Evolutionary conservation across 1,284 basidiomycete species (phyloP).

Genomic region (Polyporus tsugae): DNA sequence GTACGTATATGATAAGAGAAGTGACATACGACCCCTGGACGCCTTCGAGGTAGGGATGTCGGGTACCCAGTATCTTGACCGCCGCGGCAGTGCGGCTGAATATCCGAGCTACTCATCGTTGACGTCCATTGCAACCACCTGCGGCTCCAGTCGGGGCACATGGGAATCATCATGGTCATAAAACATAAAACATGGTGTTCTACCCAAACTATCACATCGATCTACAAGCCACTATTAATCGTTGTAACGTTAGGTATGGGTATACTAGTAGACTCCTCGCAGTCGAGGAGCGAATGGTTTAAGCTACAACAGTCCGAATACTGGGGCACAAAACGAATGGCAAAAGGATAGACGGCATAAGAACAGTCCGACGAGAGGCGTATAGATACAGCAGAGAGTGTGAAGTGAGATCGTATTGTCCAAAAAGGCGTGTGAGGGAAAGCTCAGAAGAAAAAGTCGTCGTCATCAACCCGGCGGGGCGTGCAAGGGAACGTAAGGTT

Average conservation of each 20-base stretch:
- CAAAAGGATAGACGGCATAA: neutral
- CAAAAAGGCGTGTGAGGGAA: neutral
- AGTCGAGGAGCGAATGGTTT: neutral
- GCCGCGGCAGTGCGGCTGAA: too few species aligned
- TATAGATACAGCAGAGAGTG: constrained; percentile 13
- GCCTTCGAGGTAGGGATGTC: neutral
- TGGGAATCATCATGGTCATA: neutral
- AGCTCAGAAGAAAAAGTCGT: constrained; percentile 21
- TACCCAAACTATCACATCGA: neutral
- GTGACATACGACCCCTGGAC: neutral
- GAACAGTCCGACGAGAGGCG: neutral
- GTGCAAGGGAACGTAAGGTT: constrained; percentile 23
- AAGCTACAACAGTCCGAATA: neutral
- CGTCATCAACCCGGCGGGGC: constrained; percentile 14
- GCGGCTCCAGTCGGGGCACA: neutral
- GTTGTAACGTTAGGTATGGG: neutral
- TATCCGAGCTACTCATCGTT: too few species aligned
- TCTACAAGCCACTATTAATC: constrained; percentile 3
- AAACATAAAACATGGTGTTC: constrained; percentile 1
- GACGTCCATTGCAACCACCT: neutral
- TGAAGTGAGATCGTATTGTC: neutral
- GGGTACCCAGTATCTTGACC: too few species aligned
- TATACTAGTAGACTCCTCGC: neutral
- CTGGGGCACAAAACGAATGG: neutral
- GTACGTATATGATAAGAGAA: neutral